These are phyloP conservation scores for Bruguiera sexangula DNA, from an alignment of 345 rosid species.

Conservation along the genomic window DNA sequence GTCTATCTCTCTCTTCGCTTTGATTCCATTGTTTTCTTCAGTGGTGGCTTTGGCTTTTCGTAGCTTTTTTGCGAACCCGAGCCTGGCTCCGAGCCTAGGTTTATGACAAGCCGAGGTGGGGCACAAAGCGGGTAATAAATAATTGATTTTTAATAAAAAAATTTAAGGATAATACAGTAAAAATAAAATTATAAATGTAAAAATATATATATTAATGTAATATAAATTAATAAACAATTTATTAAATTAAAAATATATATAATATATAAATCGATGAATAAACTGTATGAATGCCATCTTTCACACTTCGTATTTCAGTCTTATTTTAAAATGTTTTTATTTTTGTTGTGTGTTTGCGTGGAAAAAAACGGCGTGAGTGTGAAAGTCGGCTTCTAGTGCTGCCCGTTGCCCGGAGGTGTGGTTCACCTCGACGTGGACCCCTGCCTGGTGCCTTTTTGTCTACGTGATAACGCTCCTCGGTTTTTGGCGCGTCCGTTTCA, in stretches of 20 bases:
- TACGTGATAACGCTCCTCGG: not conserved
- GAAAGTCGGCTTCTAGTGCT: conserved; percentile 42
- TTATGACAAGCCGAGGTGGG: conserved; percentile 27
- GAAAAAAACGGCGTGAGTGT: conserved; percentile 28
- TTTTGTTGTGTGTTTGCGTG: not conserved
- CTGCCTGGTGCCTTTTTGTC: not conserved
- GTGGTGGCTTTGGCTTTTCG: conserved; percentile 27
- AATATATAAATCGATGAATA: no score
- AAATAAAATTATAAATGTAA: no score
- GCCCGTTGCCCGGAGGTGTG: conserved; percentile 42
- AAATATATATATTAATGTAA: no score
- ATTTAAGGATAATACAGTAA: no score
- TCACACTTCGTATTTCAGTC: no score
- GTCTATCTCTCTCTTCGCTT: conserved; percentile 18
- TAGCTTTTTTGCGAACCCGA: conserved; percentile 29
- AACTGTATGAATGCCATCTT: no score
- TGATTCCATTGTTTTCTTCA: conserved; percentile 27
- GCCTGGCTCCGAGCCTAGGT: conserved; percentile 37
- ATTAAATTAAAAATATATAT: no score
- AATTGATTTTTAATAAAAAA: conserved; percentile 19
- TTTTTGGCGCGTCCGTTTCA: not conserved
- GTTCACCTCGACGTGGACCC: not conserved
- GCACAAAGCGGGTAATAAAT: conserved; percentile 19
- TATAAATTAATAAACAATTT: no score
- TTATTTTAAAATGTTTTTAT: no score